Evolutionary conservation across 805 yeast species (phyloP).

Genomic region (Cyberlindnera suaveolens): DNA sequence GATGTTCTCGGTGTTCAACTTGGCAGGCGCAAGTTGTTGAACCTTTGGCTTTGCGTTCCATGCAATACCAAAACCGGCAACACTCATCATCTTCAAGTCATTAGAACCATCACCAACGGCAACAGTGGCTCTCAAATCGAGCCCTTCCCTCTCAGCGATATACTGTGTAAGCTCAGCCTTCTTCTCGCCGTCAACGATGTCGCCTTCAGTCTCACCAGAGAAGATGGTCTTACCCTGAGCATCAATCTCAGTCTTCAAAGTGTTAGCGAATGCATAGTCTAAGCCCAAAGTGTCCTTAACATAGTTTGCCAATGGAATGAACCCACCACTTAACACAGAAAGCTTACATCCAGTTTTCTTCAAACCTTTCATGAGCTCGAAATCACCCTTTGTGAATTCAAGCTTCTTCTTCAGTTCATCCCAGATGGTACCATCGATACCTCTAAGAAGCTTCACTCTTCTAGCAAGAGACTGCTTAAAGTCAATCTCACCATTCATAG

Average conservation of each 20-base stretch:
- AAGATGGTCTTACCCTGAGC: slow-evolving; percentile 39
- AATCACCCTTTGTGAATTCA: slow-evolving; percentile 79
- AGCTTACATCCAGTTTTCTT: slow-evolving; percentile 55
- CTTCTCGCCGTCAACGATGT: slow-evolving; percentile 76
- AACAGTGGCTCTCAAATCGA: slow-evolving; percentile 49
- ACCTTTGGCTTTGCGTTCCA: slow-evolving; percentile 97
- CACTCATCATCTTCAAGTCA: slow-evolving; percentile 86
- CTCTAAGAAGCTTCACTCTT: slow-evolving; percentile 76
- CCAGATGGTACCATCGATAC: slow-evolving; percentile 75
- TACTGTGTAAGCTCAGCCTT: slow-evolving; percentile 69
- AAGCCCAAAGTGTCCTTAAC: slow-evolving; percentile 62
- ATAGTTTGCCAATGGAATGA: slow-evolving; percentile 77
- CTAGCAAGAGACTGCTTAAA: slow-evolving; percentile 72
- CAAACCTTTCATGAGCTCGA: slow-evolving; percentile 58
- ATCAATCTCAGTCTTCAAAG: slow-evolving; percentile 42
- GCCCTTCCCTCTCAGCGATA: slow-evolving; percentile 48
- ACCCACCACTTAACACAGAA: slow-evolving; percentile 94
- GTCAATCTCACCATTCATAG: slow-evolving; percentile 96
- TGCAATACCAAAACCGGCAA: slow-evolving; percentile 91
- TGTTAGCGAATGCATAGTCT: slow-evolving; percentile 88
- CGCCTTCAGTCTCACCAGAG: slow-evolving; percentile 75
- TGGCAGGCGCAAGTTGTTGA: slow-evolving; percentile 74
- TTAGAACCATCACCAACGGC: slow-evolving; percentile 98
- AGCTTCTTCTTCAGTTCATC: slow-evolving; percentile 68
- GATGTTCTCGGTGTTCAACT: slow-evolving; percentile 69